Conservation (phyloP, 257 asterid genomes). For the Ilex asprella region DNA sequence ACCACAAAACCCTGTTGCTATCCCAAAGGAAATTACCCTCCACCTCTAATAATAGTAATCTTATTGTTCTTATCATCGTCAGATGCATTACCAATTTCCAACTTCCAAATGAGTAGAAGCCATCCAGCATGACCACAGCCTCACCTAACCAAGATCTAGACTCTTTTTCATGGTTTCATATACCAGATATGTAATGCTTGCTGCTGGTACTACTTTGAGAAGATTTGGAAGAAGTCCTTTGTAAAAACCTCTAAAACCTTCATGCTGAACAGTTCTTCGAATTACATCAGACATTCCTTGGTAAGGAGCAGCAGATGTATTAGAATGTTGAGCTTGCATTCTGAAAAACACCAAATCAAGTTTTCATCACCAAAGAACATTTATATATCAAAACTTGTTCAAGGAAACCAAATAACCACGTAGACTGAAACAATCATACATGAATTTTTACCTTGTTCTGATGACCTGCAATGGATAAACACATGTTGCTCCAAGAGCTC, state of each 20-base stretch:
- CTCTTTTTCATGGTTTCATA: constrained; percentile 95
- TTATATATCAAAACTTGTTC: no score
- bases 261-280: constrained; percentile 50
- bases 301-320: constrained; percentile 30
- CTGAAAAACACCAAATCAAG: constrained; percentile 23
- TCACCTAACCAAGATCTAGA: constrained; percentile 50
- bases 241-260: constrained; percentile 84
- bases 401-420: neutral
- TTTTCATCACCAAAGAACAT: no score
- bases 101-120: constrained; percentile 2
- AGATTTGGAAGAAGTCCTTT: constrained; percentile 94
- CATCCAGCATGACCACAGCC: constrained; percentile 15
- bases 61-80: constrained; percentile 39
- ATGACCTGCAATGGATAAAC: constrained; percentile 96
- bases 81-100: constrained; percentile 8
- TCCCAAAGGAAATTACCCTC: constrained; percentile 28
- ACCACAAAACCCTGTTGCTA: constrained; percentile 13
- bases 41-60: constrained; percentile 23
- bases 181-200: constrained; percentile 88
- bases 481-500: constrained; percentile 94
- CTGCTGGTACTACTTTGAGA: constrained; percentile 90
- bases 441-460: constrained; percentile 70
- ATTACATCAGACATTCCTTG: constrained; percentile 70
- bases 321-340: constrained; percentile 82
- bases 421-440: neutral